Evolutionary conservation across 1,284 basidiomycete genomes (phyloP), one percentile per base, ranked within the genome.

Genomic region (Ustilago trichophora): DNA sequence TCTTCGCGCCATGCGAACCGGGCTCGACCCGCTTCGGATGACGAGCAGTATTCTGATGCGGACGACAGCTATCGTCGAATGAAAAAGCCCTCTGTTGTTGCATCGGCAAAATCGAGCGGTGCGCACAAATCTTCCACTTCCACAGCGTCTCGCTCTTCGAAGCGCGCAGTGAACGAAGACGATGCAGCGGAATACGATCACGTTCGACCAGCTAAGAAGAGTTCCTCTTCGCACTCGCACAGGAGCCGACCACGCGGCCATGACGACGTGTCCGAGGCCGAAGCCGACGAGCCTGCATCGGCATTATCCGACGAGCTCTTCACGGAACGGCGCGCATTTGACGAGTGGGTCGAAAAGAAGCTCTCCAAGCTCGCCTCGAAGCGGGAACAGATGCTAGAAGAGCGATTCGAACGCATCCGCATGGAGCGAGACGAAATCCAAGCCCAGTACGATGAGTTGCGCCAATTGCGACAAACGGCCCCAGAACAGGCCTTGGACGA

Each of bases 371-470:
- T 56, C 45, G 27, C 22, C 6, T 48, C 48, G 5, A 73, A 63
- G 45, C 52, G 71, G 29, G 71, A 73, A 31, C 54, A 66, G 55
- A 51, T 64, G 53, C 63, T 73, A 31, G 54, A 67, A 42, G 71
- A 73, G n/a, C 55, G 51, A 9, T 38, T 73, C 16, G 51, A 59
- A 26, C 59, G 51, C 40, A 27, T 76, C 43, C 42, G 47, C 1
- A 40, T 55, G 35, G 74, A 80, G 57, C 59, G 68, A 19, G 76
- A 78, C 35, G 72, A 72, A 6, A 57, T 77, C n/a, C 76, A 78
- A 52, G 43, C 56, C 3, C 75, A 80, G 51, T 74, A 77, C 50
- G 77, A 80, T 46, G 56, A 73, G 33, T 59, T 80, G n/a, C 58
- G 72, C n/a, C 66, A 71, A 19, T 51, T 78, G 10, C 60, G 77